Conservation (phyloP, 495 filamentous ascomycete species). For the Copromyces sp. region DNA sequence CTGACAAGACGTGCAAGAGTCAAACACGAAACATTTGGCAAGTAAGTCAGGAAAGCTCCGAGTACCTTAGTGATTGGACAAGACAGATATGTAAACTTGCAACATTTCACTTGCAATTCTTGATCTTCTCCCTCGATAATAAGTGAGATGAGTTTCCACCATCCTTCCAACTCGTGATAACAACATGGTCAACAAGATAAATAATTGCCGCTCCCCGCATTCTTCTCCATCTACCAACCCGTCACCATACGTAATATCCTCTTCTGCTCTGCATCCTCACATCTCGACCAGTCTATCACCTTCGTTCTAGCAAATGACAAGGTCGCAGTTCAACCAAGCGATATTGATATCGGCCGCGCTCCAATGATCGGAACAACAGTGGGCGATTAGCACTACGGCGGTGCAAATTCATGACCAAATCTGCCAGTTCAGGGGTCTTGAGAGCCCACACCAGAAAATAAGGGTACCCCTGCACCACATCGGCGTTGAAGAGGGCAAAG, state of each 20-base stretch:
- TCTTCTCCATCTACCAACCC: background rate
- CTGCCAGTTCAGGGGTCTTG: background rate
- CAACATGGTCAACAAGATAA: background rate
- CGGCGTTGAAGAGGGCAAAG: background rate
- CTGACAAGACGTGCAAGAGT: background rate
- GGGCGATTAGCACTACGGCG: background rate
- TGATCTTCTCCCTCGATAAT: background rate
- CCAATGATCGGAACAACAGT: background rate
- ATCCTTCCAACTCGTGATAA: background rate
- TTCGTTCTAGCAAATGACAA: background rate
- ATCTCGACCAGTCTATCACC: background rate
- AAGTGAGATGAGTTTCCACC: background rate
- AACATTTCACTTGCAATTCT: background rate
- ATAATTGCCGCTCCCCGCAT: background rate
- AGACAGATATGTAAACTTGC: background rate
- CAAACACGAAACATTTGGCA: background rate
- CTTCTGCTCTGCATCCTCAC: background rate
- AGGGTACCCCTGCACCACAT: background rate
- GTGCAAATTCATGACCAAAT: background rate
- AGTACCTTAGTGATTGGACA: background rate
- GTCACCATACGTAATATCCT: background rate
- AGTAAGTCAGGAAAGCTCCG: background rate
- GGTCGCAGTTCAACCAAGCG: background rate
- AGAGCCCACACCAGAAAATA: background rate
- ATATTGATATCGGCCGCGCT: background rate